These are phyloP conservation scores for Tuber microsphaerosporum DNA, from an alignment of 495 filamentous ascomycete genomes.

Conservation along the genomic window DNA sequence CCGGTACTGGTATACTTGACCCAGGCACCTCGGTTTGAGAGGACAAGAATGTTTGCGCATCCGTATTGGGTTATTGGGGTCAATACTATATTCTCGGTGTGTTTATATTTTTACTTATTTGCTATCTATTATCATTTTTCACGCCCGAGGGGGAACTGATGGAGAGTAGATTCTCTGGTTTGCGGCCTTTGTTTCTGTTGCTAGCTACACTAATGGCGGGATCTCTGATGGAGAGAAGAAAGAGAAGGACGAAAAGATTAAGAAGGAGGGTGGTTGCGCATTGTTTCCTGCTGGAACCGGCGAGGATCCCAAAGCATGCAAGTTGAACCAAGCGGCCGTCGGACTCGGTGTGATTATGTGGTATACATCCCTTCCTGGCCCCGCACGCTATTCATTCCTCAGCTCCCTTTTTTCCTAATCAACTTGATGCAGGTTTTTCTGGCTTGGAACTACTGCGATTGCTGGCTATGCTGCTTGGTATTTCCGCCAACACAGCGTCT, in stretches of 20 bases:
- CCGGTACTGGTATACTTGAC: constrained; percentile 76
- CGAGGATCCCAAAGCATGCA: constrained; percentile 50
- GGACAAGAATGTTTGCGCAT: constrained; percentile 69
- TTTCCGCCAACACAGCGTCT: constrained; percentile 63
- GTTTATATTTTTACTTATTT: constrained; percentile 18
- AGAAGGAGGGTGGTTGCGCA: constrained; percentile 31
- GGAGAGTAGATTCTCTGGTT: constrained; percentile 64
- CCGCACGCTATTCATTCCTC: not conserved
- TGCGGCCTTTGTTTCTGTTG: constrained; percentile 68
- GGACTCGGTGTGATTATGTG: constrained; percentile 72
- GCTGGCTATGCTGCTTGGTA: constrained; percentile 72
- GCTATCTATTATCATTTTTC: not conserved
- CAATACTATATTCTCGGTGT: constrained; percentile 58
- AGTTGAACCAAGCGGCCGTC: constrained; percentile 67
- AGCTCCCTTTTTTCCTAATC: constrained; percentile 22
- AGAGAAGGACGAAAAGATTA: constrained; percentile 36
- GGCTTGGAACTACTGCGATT: constrained; percentile 61
- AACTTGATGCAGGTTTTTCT: constrained; percentile 56
- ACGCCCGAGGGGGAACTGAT: not conserved
- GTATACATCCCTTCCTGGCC: constrained; percentile 48
- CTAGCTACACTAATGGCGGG: constrained; percentile 54
- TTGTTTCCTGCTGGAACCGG: constrained; percentile 33
- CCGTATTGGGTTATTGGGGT: constrained; percentile 72
- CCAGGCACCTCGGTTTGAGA: constrained; percentile 76
- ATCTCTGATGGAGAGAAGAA: constrained; percentile 38